phyloP scores from a whole-genome alignment of 306 rosid species.

The Echinosophora koreensis region DNA sequence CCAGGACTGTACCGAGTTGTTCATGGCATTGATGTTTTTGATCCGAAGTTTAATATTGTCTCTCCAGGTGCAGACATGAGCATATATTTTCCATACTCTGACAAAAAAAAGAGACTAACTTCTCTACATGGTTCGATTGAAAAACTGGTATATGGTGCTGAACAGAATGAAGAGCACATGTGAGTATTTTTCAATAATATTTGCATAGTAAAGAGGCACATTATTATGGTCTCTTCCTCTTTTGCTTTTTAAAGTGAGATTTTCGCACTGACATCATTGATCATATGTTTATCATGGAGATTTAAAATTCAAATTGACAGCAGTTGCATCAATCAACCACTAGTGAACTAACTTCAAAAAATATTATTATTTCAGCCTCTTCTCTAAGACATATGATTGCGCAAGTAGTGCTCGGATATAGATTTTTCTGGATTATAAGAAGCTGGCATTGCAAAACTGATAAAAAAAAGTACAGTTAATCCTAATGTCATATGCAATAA shows the following conservation, averaged over 20 bases:
- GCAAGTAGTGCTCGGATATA: background rate
- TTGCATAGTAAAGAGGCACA: background rate
- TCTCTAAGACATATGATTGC: background rate
- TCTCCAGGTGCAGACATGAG: conserved; percentile 82
- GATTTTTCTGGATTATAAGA: background rate
- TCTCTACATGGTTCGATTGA: conserved; percentile 70
- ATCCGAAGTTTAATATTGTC: conserved; percentile 83
- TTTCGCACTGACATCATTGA: background rate
- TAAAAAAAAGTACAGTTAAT: background rate
- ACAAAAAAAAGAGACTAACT: conserved; percentile 66
- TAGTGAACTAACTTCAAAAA: background rate
- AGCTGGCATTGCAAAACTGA: background rate
- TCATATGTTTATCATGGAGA: background rate
- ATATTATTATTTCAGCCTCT: background rate
- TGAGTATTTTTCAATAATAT: conserved; percentile 50
- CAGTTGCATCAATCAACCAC: background rate
- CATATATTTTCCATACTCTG: conserved; percentile 73
- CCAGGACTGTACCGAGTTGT: conserved; percentile 78
- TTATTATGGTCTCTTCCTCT: background rate
- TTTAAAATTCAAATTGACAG: background rate
- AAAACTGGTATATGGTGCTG: conserved; percentile 62
- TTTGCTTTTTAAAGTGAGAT: background rate
- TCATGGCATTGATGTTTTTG: conserved; percentile 79
- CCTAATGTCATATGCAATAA: background rate
- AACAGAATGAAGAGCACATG: conserved; percentile 77